These are phyloP conservation scores for Cercophora samala DNA, from an alignment of 495 filamentous ascomycete genomes.

Conservation along the genomic window DNA sequence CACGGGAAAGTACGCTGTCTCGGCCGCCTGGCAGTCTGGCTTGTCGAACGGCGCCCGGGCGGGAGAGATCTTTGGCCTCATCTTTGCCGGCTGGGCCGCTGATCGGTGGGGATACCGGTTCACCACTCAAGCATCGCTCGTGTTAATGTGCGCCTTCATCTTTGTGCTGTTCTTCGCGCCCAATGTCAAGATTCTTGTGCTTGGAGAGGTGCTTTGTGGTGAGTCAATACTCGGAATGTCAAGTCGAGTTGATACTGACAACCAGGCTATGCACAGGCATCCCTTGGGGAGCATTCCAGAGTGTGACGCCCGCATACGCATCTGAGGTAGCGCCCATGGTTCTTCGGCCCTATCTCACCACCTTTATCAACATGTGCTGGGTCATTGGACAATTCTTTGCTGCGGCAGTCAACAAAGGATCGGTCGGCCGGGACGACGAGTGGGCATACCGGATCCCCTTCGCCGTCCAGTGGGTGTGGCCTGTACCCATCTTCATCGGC, in stretches of 20 bases:
- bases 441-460: constrained; percentile 66
- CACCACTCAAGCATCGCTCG: constrained; percentile 41
- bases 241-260: constrained; percentile 20
- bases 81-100: constrained; percentile 34
- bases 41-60: constrained; percentile 36
- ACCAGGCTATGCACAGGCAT: constrained; percentile 52
- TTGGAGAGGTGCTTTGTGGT: constrained; percentile 58
- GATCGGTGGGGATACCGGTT: constrained; percentile 35
- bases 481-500: constrained; percentile 59
- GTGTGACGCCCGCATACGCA: constrained; percentile 65
- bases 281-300: constrained; percentile 62
- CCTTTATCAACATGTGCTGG: constrained; percentile 72
- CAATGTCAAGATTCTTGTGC: constrained; percentile 56
- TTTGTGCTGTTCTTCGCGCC: constrained; percentile 60
- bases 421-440: constrained; percentile 50
- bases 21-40: constrained; percentile 38
- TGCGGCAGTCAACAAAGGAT: constrained; percentile 58
- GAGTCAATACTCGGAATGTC: constrained; percentile 8
- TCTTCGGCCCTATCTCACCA: constrained; percentile 63
- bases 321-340: constrained; percentile 64
- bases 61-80: constrained; percentile 39
- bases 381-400: constrained; percentile 66
- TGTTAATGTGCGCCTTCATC: constrained; percentile 41
- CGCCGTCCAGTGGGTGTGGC: constrained; percentile 72
- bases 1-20: constrained; percentile 30